Conservation (phyloP, 805 yeast genomes). For the Wickerhamomyces subpelliculosus region DNA sequence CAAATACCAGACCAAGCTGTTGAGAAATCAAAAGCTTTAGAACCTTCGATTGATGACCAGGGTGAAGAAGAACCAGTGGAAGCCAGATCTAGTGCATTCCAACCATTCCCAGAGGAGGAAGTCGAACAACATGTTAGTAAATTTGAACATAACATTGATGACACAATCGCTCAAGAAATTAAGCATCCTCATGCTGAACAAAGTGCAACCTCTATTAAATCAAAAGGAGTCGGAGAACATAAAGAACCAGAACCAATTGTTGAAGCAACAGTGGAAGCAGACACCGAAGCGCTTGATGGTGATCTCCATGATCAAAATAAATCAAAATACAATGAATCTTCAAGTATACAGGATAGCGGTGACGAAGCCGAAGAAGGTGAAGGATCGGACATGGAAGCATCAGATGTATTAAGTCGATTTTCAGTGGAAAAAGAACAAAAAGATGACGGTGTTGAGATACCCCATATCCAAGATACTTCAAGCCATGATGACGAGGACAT, state of each 20-base stretch:
- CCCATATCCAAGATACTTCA: not conserved
- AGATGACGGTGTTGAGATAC: too few relatives aligned
- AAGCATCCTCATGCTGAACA: not conserved
- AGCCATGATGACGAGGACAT: not conserved
- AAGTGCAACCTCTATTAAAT: too few relatives aligned
- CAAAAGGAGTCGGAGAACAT: too few relatives aligned
- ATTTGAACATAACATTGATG: not conserved
- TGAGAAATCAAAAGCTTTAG: too few relatives aligned
- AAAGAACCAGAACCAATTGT: too few relatives aligned
- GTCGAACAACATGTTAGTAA: not conserved
- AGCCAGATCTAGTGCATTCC: conserved; percentile 2
- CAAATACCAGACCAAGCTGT: not conserved
- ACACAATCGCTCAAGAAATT: not conserved
- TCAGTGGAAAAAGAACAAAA: too few relatives aligned
- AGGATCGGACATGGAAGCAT: too few relatives aligned
- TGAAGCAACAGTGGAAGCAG: not conserved
- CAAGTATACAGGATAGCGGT: too few relatives aligned
- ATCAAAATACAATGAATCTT: too few relatives aligned
- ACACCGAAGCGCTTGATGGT: not conserved
- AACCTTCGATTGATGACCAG: too few relatives aligned
- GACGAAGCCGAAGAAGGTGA: not conserved
- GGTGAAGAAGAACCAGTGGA: too few relatives aligned
- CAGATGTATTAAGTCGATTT: too few relatives aligned
- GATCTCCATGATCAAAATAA: not conserved
- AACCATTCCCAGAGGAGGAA: not conserved